Conservation (phyloP, 129 eudicot species). For the Lactuca saligna region DNA sequence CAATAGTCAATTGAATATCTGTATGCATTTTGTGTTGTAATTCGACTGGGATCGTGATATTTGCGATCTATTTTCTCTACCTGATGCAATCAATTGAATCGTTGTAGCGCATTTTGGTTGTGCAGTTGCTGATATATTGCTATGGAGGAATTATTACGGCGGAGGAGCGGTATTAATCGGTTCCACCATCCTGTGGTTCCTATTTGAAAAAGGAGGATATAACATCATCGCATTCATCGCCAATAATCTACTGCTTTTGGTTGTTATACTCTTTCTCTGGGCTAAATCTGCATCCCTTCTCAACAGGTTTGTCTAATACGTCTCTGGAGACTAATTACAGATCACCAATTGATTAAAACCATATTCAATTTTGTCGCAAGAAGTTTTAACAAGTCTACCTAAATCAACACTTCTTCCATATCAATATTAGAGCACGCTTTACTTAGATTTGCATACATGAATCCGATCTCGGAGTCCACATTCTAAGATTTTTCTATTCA, state of each 20-base stretch:
- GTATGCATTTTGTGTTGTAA: neutral
- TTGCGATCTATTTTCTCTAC: neutral
- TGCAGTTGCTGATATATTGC: slow-evolving; percentile 87
- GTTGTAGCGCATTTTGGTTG: slow-evolving; percentile 11
- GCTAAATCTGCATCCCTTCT: slow-evolving; percentile 92
- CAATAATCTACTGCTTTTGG: slow-evolving; percentile 75
- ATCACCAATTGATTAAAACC: neutral
- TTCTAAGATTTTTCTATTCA: neutral
- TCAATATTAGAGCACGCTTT: neutral
- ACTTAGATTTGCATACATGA: neutral
- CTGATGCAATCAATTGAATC: slow-evolving; percentile 1
- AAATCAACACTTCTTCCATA: too few relatives aligned
- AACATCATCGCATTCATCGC: slow-evolving; percentile 55
- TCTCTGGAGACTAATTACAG: neutral
- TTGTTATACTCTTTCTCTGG: slow-evolving; percentile 84
- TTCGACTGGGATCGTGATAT: slow-evolving; percentile 16
- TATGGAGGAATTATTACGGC: slow-evolving; percentile 65
- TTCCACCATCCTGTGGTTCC: slow-evolving; percentile 60
- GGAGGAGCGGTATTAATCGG: slow-evolving; percentile 42
- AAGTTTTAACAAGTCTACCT: too few relatives aligned
- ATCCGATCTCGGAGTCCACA: neutral
- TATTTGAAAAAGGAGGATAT: slow-evolving; percentile 73
- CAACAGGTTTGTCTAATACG: slow-evolving; percentile 51
- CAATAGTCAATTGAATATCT: slow-evolving; percentile 4
- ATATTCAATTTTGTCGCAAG: neutral